These are phyloP conservation scores for Candida manassasensis DNA, from an alignment of 805 yeast genomes.

Conservation along the genomic window DNA sequence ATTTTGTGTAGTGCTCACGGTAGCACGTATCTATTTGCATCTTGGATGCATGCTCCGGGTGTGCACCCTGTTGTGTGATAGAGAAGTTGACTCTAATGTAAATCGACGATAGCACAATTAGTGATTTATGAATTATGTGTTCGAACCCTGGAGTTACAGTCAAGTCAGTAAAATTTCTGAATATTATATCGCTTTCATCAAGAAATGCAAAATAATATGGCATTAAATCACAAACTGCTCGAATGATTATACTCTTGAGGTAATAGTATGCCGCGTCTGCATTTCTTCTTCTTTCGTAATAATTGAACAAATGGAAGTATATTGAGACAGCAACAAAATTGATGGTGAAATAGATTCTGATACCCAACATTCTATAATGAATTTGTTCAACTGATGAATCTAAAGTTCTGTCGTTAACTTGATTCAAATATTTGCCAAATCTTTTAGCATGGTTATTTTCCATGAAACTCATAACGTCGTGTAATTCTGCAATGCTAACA, in stretches of 20 bases:
- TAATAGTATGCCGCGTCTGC: conserved; percentile 29
- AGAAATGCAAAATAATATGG: conserved; percentile 30
- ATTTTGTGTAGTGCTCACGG: conserved; percentile 7
- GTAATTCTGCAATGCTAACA: conserved; percentile 18
- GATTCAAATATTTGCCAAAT: conserved; percentile 30
- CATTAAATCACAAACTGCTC: conserved; percentile 23
- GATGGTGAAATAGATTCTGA: conserved; percentile 22
- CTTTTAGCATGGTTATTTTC: conserved; percentile 27
- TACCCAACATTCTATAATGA: conserved; percentile 6
- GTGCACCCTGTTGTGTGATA: conserved; percentile 9
- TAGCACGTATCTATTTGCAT: conserved; percentile 7
- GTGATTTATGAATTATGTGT: conserved; percentile 22
- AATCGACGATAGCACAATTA: conserved; percentile 21
- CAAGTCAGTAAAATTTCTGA: conserved; percentile 39
- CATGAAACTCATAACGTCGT: conserved; percentile 25
- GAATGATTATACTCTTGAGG: conserved; percentile 25
- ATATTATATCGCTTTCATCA: conserved; percentile 26
- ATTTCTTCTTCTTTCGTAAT: conserved; percentile 31
- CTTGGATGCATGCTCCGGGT: conserved; percentile 8
- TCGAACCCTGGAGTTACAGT: conserved; percentile 39
- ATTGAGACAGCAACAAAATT: conserved; percentile 24
- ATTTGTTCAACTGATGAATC: conserved; percentile 6
- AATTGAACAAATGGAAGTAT: conserved; percentile 31
- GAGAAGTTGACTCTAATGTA: conserved; percentile 18
- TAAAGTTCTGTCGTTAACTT: conserved; percentile 15